Base-by-base conservation (phyloP, 768 basidiomycete genomes). In the Suillus bovinus region DNA sequence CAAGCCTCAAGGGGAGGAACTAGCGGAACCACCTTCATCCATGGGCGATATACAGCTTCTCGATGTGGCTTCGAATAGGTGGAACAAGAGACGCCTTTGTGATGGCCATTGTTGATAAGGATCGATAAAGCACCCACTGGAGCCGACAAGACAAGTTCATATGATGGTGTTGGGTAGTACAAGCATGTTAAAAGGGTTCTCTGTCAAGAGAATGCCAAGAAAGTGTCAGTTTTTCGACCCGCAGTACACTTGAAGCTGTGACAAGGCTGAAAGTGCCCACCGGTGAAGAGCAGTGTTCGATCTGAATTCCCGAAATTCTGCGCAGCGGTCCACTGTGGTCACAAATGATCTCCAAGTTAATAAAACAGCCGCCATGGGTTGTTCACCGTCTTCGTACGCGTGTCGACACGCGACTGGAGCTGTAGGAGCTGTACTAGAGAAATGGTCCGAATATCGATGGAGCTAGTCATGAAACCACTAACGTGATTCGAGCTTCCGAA, bases 181-280 rank as follows among this genome's bases (percentile, higher is more conserved):
- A 27, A 24, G 24, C 16, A 33, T 52, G 29, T 29, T 10, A 5
- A 27, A 50, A 50, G 4, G 2, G 49, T 17, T 29, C 27, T 24
- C 27, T 2, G 24, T 56, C 54, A 5, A 55, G 22, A 56, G 17
- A 20, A 56, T 20, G 38, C 17, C 36, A 27, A 38, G 5, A 17
- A 24, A 9, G 38, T 29, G 55, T 34, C 55, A 56, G 24, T 56
- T 20, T 16, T 39, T 24, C 38, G 7, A 54, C 29, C 9, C 38
- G 55, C 55, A 56, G 55, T 56, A 38, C 55, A 56, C n/a, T n/a
- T n/a, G n/a, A n/a, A 56, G 55, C 55, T 27, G 17, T 56, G 55
- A 39, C 55, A 39, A 27, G 36, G 24, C 22, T 54, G n/a, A 53
- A 34, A 33, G 33, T 11, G 31, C 33, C 31, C 24, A 38, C 17